Conservation (phyloP, 1,284 basidiomycete species). For the Tilletia setariae region DNA sequence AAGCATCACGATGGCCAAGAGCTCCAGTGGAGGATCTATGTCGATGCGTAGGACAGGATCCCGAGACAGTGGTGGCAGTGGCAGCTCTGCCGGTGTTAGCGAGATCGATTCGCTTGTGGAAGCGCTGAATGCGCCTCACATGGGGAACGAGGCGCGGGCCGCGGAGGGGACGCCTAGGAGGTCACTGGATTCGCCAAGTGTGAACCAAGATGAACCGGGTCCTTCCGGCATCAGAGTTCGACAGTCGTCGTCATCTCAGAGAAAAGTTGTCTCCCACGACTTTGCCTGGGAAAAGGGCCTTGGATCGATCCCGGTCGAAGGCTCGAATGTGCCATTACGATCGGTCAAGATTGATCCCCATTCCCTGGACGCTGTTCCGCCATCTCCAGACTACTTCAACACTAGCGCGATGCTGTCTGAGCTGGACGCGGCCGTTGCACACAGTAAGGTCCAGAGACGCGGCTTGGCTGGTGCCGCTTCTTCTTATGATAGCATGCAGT, state of each 20-base stretch:
- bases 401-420: too few relatives aligned
- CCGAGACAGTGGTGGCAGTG: conserved; percentile 32
- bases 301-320: conserved; percentile 46
- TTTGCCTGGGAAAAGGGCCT: not conserved
- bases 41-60: conserved; percentile 35
- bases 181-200: not conserved
- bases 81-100: conserved; percentile 37
- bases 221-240: not conserved
- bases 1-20: conserved; percentile 1
- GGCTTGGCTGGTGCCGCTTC: not conserved
- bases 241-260: not conserved
- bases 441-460: not conserved
- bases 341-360: conserved; percentile 53
- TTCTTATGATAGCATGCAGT: not conserved
- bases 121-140: conserved; percentile 58
- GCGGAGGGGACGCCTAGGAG: conserved; percentile 26
- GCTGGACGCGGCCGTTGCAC: too few relatives aligned
- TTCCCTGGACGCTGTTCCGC: conserved; percentile 24
- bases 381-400: not conserved
- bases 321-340: conserved; percentile 55
- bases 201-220: not conserved
- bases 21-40: conserved; percentile 19
- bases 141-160: conserved; percentile 41
- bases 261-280: not conserved
- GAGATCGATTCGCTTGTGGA: conserved; percentile 69